Base-by-base conservation (phyloP, 768 basidiomycete genomes). In the Fomitopsis serialis region DNA sequence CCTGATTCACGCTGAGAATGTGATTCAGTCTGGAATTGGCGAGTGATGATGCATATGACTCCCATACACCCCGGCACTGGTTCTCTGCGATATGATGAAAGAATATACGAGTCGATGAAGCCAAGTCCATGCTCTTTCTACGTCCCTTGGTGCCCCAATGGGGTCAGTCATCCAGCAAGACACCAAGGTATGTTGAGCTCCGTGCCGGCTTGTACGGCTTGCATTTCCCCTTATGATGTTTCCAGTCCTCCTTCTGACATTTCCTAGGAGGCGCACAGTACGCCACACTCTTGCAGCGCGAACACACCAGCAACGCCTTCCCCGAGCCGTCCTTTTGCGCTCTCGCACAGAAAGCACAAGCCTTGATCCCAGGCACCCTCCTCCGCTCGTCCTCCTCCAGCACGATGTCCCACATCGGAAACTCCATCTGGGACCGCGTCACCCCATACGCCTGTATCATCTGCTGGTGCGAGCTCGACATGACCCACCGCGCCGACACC, bases 221-320 rank as follows among this genome's bases (percentile, higher is more conserved):
- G 54, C 73, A 75, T 0, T 21, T 43, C 52, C 59, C 64, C 61
- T 75, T 78, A 51, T 76, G 73, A 15, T 58, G 61, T 8, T 72
- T 70, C 74, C 75, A 77, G 48, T 76, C 70, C 22, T 58, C 52
- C 53, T 66, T 70, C 53, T 75, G 73, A 42, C 74, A 77, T 11
- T 54, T 59, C 36, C 70, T 60, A 45, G 54, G 45, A 3, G 70
- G 63, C 22, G 57, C 37, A 58, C 73, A 75, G 52, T 76, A 74
- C 21, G 57, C 58, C 8, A 61, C 70, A 34, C 56, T 61, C 59
- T 69, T 72, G 63, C 74, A 75, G 43, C 63, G 59, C 25, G 63
- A 61, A 58, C 73, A 76, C 5, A 45, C 36, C 46, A 69, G 42
- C 44, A 74, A 57, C 43, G 56, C 59, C 27, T 32, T 55, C 11